These are phyloP conservation scores for Penicillium daleae DNA, from an alignment of 495 filamentous ascomycete species.

Conservation along the genomic window DNA sequence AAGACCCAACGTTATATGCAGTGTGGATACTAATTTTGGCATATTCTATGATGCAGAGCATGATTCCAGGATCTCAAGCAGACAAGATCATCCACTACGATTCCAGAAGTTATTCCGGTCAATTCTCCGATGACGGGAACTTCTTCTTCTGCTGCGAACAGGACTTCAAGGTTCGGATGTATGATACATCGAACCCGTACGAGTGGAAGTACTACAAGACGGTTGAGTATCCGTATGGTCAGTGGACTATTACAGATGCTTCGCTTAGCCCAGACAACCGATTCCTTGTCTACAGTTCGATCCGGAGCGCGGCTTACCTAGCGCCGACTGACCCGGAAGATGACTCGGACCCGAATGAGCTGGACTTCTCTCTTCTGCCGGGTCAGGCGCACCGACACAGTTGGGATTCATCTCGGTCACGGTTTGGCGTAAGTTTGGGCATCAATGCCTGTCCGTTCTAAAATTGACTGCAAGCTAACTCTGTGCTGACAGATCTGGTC, in stretches of 20 bases:
- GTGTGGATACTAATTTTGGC: constrained; percentile 34
- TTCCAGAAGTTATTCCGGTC: constrained; percentile 86
- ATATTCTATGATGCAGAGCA: constrained; percentile 23
- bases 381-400: constrained; percentile 40
- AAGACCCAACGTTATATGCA: background rate
- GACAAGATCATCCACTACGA: constrained; percentile 90
- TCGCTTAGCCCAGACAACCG: constrained; percentile 89
- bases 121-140: constrained; percentile 95
- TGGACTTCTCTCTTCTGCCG: constrained; percentile 69
- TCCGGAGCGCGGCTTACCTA: constrained; percentile 78
- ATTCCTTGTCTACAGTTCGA: constrained; percentile 86
- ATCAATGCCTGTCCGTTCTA: constrained; percentile 5
- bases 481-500: constrained; percentile 72
- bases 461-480: constrained; percentile 9
- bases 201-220: constrained; percentile 97
- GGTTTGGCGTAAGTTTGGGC: constrained; percentile 52
- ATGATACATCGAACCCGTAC: constrained; percentile 95
- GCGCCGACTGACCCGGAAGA: constrained; percentile 85
- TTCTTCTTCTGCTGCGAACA: constrained; percentile 96
- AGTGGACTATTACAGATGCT: constrained; percentile 97
- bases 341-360: constrained; percentile 69
- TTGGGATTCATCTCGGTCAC: constrained; percentile 46
- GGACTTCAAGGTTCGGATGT: constrained; percentile 93
- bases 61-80: constrained; percentile 72
- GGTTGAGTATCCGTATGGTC: constrained; percentile 79